Evolutionary conservation across 2,329 filamentous ascomycete genomes (phyloP).

Genomic region (Leptodontidium sp.): DNA sequence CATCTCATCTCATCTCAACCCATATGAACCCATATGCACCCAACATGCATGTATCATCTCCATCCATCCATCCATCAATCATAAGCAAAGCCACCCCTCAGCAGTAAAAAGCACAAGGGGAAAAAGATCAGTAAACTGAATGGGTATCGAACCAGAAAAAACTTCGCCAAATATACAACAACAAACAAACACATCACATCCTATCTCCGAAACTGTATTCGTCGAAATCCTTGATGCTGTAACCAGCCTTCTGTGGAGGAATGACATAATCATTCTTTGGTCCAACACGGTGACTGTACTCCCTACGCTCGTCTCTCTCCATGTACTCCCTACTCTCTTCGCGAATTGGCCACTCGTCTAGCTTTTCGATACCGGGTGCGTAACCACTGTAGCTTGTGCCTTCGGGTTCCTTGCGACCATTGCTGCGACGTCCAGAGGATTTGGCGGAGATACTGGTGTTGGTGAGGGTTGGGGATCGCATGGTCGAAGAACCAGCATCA

Average conservation of each 20-base stretch:
- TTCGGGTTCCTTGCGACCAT: background rate
- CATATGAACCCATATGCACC: background rate
- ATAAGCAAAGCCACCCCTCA: background rate
- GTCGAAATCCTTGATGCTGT: slow-evolving; percentile 37
- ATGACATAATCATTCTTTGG: slow-evolving; percentile 19
- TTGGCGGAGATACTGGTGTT: slow-evolving; percentile 13
- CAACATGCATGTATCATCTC: background rate
- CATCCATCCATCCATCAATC: background rate
- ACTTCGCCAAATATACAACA: background rate
- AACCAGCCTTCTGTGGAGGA: background rate
- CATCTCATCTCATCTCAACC: no score
- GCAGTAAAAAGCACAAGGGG: background rate
- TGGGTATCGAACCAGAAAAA: slow-evolving; percentile 13
- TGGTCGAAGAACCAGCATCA: slow-evolving; percentile 25
- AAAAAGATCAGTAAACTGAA: background rate
- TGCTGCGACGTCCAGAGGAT: slow-evolving; percentile 17
- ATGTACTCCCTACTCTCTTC: slow-evolving; percentile 28
- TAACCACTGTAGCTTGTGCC: slow-evolving; percentile 32
- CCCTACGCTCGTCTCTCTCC: slow-evolving; percentile 12
- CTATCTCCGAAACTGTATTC: slow-evolving; percentile 28
- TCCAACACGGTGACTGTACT: slow-evolving; percentile 8
- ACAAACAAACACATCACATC: background rate
- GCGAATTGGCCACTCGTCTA: slow-evolving; percentile 38
- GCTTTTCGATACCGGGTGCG: slow-evolving; percentile 36
- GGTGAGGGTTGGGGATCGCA: slow-evolving; percentile 23